phyloP scores from a whole-genome alignment of 139 green algal species.

The Zygnema circumcarinatum region DNA sequence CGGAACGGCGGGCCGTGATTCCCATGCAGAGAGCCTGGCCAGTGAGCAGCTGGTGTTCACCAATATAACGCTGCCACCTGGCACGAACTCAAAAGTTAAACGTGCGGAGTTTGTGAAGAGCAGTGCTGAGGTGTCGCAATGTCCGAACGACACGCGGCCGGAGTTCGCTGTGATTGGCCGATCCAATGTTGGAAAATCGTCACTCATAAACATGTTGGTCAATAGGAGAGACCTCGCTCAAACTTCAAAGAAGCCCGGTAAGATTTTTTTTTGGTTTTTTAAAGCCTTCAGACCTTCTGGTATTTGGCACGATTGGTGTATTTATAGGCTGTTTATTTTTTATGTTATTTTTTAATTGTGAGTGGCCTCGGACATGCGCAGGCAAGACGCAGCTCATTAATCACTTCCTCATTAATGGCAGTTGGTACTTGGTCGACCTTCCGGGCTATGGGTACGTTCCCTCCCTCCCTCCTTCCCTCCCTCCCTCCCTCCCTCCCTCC shows the following conservation, averaged over 20 bases:
- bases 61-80: slow-evolving; percentile 18
- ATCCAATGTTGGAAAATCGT: slow-evolving; percentile 97
- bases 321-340: background rate
- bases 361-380: no score
- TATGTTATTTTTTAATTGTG: no score
- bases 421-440: slow-evolving; percentile 94
- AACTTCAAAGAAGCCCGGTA: slow-evolving; percentile 93
- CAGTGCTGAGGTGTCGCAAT: slow-evolving; percentile 71
- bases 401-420: slow-evolving; percentile 93
- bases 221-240: slow-evolving; percentile 75
- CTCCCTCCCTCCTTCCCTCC: background rate
- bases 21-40: background rate
- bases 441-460: slow-evolving; percentile 86
- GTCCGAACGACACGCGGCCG: slow-evolving; percentile 67
- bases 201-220: slow-evolving; percentile 95
- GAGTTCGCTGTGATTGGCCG: slow-evolving; percentile 96
- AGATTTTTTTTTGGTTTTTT: slow-evolving; percentile 23
- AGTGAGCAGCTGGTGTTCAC: no score
- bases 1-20: no score
- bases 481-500: background rate
- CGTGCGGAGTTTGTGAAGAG: slow-evolving; percentile 71
- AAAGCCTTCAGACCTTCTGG: background rate
- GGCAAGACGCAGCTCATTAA: slow-evolving; percentile 96
- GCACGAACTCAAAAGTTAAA: background rate
- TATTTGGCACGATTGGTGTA: background rate